phyloP scores from a whole-genome alignment of 768 basidiomycete species.

The Tylopilus rubrobrunneus region DNA sequence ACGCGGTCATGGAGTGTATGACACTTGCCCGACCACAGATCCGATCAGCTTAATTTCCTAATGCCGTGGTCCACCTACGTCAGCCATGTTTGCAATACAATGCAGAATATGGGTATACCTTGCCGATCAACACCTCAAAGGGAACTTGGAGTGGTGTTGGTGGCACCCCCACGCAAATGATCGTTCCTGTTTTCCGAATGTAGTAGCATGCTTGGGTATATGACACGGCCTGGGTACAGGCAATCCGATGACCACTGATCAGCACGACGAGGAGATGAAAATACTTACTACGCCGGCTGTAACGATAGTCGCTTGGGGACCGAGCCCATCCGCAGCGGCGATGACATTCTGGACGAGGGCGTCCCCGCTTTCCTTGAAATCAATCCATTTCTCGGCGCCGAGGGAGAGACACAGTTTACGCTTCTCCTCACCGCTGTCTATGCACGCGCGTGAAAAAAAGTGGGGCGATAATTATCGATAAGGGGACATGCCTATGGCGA shows the following conservation, averaged over 20 bases:
- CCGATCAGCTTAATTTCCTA: conserved; percentile 24
- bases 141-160: conserved; percentile 23
- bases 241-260: neutral
- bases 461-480: neutral
- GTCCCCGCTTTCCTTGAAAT: conserved; percentile 43
- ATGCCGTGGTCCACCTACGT: neutral
- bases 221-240: conserved; percentile 26
- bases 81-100: neutral
- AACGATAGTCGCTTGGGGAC: conserved; percentile 39
- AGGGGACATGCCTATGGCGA: conserved; percentile 36
- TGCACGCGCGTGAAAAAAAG: neutral
- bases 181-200: conserved; percentile 38
- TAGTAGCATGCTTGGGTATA: conserved; percentile 44
- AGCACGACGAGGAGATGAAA: neutral
- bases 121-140: conserved; percentile 31
- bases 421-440: conserved; percentile 44
- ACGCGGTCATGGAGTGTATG: neutral
- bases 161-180: conserved; percentile 41
- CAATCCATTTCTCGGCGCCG: conserved; percentile 43
- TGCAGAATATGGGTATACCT: conserved; percentile 9
- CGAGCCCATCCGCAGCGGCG: conserved; percentile 37
- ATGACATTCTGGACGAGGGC: conserved; percentile 35
- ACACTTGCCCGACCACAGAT: conserved; percentile 18
- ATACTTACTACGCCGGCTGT: conserved; percentile 17
- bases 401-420: conserved; percentile 33